A percentile compares a stretch with the other conserved stretches of the same genome.
Evolutionary conservation across 1,284 basidiomycete genomes (phyloP).

Genomic region (Phellinidium pouzarii): DNA sequence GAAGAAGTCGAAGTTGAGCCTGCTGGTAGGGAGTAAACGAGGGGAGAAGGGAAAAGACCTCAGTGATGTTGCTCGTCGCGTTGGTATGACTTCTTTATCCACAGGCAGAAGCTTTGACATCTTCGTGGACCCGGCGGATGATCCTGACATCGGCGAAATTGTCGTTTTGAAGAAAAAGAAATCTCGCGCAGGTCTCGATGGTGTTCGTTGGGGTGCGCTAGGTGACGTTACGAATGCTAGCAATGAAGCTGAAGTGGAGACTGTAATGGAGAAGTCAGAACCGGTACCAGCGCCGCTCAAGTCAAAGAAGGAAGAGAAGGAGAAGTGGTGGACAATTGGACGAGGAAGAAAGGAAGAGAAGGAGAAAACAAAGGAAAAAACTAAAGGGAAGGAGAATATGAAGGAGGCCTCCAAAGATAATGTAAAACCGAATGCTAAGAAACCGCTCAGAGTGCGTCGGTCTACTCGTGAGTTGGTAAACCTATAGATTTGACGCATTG

Average conservation of each 20-base stretch:
- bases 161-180: conserved; percentile 77
- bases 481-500: conserved; percentile 29
- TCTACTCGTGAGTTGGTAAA: conserved; percentile 25
- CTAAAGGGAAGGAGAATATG: conserved; percentile 32
- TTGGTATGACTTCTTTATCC: conserved; percentile 38
- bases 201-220: conserved; percentile 53
- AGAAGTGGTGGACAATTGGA: conserved; percentile 76
- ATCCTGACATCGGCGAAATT: conserved; percentile 62
- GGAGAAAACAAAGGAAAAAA: conserved; percentile 31
- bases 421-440: conserved; percentile 23
- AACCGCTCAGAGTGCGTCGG: conserved; percentile 19
- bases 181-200: conserved; percentile 53
- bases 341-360: conserved; percentile 63
- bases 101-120: conserved; percentile 54
- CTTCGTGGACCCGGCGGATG: conserved; percentile 60
- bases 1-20: conserved; percentile 62
- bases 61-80: conserved; percentile 54
- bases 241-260: conserved; percentile 28
- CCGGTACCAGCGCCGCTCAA: conserved; percentile 29
- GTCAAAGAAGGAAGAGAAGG: conserved; percentile 52
- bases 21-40: conserved; percentile 32
- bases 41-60: conserved; percentile 44
- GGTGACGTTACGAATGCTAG: conserved; percentile 52
- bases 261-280: conserved; percentile 27
- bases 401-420: conserved; percentile 40